These are phyloP conservation scores for Boletus fagicola DNA, from an alignment of 768 basidiomycete genomes.

Conservation along the genomic window DNA sequence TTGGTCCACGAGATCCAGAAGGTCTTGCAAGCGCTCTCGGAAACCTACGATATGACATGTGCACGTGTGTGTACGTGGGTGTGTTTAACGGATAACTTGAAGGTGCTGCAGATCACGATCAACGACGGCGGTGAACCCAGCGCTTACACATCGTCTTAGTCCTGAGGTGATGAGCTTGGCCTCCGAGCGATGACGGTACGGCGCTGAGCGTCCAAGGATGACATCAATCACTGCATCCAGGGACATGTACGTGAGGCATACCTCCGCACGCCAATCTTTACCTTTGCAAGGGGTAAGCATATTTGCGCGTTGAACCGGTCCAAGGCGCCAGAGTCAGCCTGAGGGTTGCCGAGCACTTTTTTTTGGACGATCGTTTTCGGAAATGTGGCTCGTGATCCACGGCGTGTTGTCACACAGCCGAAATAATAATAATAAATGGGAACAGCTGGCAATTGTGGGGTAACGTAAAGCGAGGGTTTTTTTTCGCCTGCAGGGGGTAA, in stretches of 20 bases:
- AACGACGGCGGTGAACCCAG: neutral
- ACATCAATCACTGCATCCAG: constrained; percentile 10
- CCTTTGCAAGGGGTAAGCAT: constrained; percentile 7
- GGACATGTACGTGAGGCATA: neutral
- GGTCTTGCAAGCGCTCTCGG: neutral
- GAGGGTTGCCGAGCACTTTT: constrained; percentile 2
- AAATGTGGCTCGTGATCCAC: neutral
- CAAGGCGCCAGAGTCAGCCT: neutral
- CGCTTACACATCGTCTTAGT: neutral
- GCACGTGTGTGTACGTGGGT: neutral
- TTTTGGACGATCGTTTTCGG: constrained; percentile 1
- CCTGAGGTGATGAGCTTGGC: neutral
- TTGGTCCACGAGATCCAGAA: neutral
- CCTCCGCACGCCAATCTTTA: constrained; percentile 17
- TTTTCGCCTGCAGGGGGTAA: neutral
- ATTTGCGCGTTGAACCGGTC: neutral
- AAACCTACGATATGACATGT: neutral
- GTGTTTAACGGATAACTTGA: too few species aligned
- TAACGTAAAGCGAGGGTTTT: constrained; percentile 2
- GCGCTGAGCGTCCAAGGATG: neutral
- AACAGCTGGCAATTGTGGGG: neutral
- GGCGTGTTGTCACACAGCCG: neutral
- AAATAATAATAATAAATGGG: neutral
- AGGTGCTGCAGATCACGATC: neutral
- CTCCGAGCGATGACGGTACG: neutral